Evolutionary conservation across 495 filamentous ascomycete species (phyloP).

Genomic region (Aspergillus affinis): DNA sequence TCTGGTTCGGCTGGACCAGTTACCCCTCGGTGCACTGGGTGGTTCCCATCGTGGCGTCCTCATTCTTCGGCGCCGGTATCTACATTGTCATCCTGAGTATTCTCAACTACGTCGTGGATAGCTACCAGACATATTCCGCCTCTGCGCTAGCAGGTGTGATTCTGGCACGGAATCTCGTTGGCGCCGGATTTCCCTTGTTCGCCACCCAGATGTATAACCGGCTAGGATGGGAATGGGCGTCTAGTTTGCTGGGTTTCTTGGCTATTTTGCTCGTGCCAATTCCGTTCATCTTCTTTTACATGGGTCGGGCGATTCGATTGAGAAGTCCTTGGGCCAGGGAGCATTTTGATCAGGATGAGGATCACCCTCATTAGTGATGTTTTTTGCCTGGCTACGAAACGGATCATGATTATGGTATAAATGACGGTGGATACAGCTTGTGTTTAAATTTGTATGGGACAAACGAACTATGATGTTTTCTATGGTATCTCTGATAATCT

Average conservation of each 20-base stretch:
- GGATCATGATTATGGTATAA: too few species aligned
- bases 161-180: slow-evolving; percentile 42
- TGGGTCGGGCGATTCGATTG: slow-evolving; percentile 35
- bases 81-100: slow-evolving; percentile 40
- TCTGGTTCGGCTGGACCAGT: slow-evolving; percentile 51
- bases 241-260: slow-evolving; percentile 58
- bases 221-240: slow-evolving; percentile 61
- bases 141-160: slow-evolving; percentile 46
- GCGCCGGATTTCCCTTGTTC: slow-evolving; percentile 48
- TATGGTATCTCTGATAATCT: too few species aligned
- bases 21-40: slow-evolving; percentile 45
- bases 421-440: too few species aligned
- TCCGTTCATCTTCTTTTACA: slow-evolving; percentile 47
- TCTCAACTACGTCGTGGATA: slow-evolving; percentile 55
- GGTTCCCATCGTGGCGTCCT: slow-evolving; percentile 48
- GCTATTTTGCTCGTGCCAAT: slow-evolving; percentile 58
- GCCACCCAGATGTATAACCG: slow-evolving; percentile 57
- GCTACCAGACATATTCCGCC: slow-evolving; percentile 54
- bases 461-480: too few species aligned
- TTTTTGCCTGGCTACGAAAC: too few species aligned
- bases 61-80: slow-evolving; percentile 38
- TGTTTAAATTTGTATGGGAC: too few species aligned
- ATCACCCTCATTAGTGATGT: slow-evolving; percentile 26
- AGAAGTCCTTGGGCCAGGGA: slow-evolving; percentile 44
- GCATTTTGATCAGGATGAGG: slow-evolving; percentile 40